Percentiles rank a stretch among this genome's conserved stretches.
These are phyloP conservation scores for Pterulicium gracile DNA, from an alignment of 1,284 basidiomycete genomes.

Conservation along the genomic window DNA sequence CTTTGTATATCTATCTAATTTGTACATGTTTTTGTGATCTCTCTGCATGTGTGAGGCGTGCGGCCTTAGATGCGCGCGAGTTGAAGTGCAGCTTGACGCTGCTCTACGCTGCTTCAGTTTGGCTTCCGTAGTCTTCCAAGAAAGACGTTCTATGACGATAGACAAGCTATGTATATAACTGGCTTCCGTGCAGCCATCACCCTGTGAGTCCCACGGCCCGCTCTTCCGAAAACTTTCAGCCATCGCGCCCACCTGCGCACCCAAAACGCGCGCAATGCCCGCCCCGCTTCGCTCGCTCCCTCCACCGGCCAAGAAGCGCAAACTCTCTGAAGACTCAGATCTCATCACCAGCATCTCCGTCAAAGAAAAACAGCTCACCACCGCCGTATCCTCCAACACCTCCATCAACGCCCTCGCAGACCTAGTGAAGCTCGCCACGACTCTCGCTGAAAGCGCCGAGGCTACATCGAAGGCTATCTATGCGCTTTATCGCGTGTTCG, in stretches of 20 bases:
- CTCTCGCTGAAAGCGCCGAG: conserved; percentile 31
- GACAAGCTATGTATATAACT: too few species aligned
- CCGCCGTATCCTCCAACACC: conserved; percentile 36
- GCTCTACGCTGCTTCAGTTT: too few species aligned
- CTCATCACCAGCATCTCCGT: conserved; percentile 23
- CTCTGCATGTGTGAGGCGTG: too few species aligned
- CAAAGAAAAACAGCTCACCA: conserved; percentile 41
- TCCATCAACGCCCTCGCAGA: conserved; percentile 78
- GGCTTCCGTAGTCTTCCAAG: too few species aligned
- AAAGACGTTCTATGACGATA: too few species aligned
- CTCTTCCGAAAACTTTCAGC: background rate
- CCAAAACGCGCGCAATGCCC: conserved; percentile 4
- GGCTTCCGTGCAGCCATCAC: too few species aligned
- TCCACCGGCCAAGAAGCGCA: conserved; percentile 45
- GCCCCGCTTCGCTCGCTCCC: conserved; percentile 38
- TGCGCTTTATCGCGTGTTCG: conserved; percentile 74
- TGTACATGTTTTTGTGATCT: too few species aligned
- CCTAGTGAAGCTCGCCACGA: conserved; percentile 49
- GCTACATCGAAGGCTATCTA: conserved; percentile 71
- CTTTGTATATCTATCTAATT: too few species aligned
- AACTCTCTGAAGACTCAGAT: conserved; percentile 22
- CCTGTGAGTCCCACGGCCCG: too few species aligned
- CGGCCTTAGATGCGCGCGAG: too few species aligned
- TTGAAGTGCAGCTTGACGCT: too few species aligned
- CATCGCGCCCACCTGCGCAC: background rate